phyloP scores from a whole-genome alignment of 2,329 filamentous ascomycete genomes.

The Aspergillus spinulosporus region DNA sequence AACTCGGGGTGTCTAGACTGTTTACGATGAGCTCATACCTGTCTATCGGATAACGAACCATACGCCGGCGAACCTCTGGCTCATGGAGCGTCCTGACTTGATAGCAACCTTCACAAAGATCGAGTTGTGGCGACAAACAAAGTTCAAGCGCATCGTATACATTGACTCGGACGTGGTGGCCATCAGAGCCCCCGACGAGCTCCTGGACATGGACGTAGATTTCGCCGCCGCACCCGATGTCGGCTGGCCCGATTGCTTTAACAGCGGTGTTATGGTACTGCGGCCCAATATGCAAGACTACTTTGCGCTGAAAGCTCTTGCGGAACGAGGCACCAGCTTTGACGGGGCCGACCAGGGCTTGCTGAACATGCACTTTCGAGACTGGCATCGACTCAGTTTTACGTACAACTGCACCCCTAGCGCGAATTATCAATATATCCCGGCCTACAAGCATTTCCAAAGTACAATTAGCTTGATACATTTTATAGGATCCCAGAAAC shows the following conservation, averaged over 20 bases:
- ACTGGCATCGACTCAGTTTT: constrained; percentile 86
- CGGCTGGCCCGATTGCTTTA: constrained; percentile 97
- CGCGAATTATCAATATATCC: constrained; percentile 95
- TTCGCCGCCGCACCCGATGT: constrained; percentile 85
- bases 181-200: constrained; percentile 85
- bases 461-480: constrained; percentile 86
- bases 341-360: constrained; percentile 96
- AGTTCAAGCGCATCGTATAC: constrained; percentile 91
- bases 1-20: constrained; percentile 54
- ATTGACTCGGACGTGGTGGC: constrained; percentile 93
- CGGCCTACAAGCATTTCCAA: constrained; percentile 91
- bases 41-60: constrained; percentile 77
- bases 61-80: constrained; percentile 75
- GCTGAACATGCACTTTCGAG: constrained; percentile 89
- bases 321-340: constrained; percentile 84
- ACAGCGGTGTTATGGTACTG: constrained; percentile 94
- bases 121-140: constrained; percentile 84
- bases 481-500: constrained; percentile 90
- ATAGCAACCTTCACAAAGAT: constrained; percentile 96
- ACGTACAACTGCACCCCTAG: constrained; percentile 97
- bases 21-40: constrained; percentile 87
- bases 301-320: constrained; percentile 79
- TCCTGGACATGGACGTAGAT: constrained; percentile 66
- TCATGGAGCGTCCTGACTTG: constrained; percentile 90
- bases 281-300: constrained; percentile 85